Percentiles rank a stretch among this genome's conserved stretches.
Conservation (phyloP, 2,329 filamentous ascomycete genomes). For the Delphinella strobiligena region DNA sequence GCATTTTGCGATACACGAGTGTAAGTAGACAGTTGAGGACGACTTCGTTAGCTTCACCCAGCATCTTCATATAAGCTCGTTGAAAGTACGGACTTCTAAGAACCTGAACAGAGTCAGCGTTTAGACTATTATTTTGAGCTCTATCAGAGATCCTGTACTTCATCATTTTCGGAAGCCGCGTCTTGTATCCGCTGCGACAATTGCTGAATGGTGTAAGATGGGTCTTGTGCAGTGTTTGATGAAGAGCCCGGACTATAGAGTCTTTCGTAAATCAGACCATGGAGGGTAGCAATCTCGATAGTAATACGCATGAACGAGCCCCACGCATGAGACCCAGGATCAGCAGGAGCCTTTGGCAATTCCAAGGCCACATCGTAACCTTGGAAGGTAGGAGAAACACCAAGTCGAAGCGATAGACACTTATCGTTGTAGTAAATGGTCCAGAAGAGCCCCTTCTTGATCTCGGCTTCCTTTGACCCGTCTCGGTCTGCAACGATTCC, state of each 20-base stretch:
- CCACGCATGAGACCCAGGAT: not conserved
- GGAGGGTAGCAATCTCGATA: not conserved
- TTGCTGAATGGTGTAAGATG: not conserved
- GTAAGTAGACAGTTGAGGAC: constrained; percentile 6
- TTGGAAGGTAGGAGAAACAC: constrained; percentile 23
- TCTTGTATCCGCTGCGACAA: not conserved
- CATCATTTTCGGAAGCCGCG: not conserved
- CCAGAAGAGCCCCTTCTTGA: constrained; percentile 43
- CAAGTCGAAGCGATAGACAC: constrained; percentile 60
- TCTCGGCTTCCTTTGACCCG: constrained; percentile 8
- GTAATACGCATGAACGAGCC: not conserved
- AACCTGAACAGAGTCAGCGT: not conserved
- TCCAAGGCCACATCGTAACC: constrained; percentile 6
- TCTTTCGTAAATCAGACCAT: constrained; percentile 9
- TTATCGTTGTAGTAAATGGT: constrained; percentile 45
- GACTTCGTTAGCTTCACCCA: not conserved
- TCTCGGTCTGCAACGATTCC: constrained; percentile 9
- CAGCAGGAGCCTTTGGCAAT: not conserved
- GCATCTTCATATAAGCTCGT: not conserved
- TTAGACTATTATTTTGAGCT: not conserved
- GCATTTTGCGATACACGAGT: constrained; percentile 7
- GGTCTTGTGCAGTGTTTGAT: not conserved
- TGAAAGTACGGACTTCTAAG: not conserved
- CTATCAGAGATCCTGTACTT: not conserved
- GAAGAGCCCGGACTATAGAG: constrained; percentile 20